Percentiles rank a stretch among this genome's conserved stretches.
phyloP scores from a whole-genome alignment of 2,329 filamentous ascomycete genomes.

The Ceratocystis cubensis region DNA sequence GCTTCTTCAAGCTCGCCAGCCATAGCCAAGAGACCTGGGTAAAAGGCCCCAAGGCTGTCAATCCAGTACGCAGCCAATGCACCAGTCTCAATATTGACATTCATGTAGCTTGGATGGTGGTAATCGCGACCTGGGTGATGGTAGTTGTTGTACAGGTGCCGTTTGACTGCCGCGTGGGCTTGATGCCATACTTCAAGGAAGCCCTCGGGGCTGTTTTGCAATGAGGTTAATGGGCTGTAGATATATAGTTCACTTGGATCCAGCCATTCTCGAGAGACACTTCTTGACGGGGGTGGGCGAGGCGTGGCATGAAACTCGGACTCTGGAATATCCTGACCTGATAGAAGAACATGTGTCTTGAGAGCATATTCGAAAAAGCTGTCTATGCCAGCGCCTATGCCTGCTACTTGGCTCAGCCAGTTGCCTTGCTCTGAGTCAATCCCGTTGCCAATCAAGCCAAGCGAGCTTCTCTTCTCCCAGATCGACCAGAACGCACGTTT shows the following conservation, averaged over 20 bases:
- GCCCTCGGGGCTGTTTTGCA: conserved; percentile 59
- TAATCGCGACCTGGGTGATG: conserved; percentile 29
- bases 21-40: conserved; percentile 73
- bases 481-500: conserved; percentile 95
- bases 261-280: conserved; percentile 35
- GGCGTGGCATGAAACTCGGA: conserved; percentile 30
- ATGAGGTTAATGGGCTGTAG: conserved; percentile 42
- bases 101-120: conserved; percentile 85
- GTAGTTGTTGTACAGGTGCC: conserved; percentile 67
- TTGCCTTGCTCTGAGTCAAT: conserved; percentile 83
- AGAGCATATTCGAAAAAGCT: conserved; percentile 98
- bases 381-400: conserved; percentile 91
- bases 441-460: conserved; percentile 78
- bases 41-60: conserved; percentile 90
- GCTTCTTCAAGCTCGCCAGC: conserved; percentile 87
- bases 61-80: conserved; percentile 88
- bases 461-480: conserved; percentile 75
- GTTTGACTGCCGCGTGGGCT: conserved; percentile 74
- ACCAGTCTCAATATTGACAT: conserved; percentile 77
- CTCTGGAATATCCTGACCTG: conserved; percentile 49
- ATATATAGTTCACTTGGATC: conserved; percentile 50
- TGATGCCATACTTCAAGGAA: conserved; percentile 77
- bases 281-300: conserved; percentile 32
- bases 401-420: conserved; percentile 82
- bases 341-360: conserved; percentile 84